phyloP scores from a whole-genome alignment of 2,329 filamentous ascomycete genomes.

The Penicillium sp. region DNA sequence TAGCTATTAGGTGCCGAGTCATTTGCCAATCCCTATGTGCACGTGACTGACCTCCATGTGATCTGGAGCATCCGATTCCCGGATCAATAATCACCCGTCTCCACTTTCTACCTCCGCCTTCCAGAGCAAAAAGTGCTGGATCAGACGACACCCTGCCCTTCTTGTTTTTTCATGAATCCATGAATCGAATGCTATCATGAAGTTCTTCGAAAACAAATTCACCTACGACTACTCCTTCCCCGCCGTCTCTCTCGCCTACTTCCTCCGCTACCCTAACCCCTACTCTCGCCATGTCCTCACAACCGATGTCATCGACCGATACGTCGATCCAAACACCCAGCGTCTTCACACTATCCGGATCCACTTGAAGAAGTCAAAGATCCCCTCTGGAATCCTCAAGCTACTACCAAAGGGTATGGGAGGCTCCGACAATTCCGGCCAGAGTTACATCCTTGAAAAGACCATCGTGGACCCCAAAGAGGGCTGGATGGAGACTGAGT shows the following conservation, averaged over 20 bases:
- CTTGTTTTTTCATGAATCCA: constrained; percentile 6
- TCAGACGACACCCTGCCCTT: constrained; percentile 13
- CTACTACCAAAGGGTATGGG: constrained; percentile 53
- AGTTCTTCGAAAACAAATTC: constrained; percentile 48
- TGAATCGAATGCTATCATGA: constrained; percentile 34
- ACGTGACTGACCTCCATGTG: too few species aligned
- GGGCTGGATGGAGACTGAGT: constrained; percentile 59
- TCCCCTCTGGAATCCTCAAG: constrained; percentile 54
- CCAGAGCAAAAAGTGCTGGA: constrained; percentile 13
- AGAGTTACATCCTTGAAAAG: constrained; percentile 56
- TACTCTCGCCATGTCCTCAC: constrained; percentile 58
- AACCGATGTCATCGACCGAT: constrained; percentile 57
- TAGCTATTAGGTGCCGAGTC: too few species aligned
- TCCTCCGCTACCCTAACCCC: constrained; percentile 60
- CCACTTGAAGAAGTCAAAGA: constrained; percentile 55
- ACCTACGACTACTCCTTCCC: constrained; percentile 58
- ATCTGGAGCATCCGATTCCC: too few species aligned
- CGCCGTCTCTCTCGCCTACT: constrained; percentile 59
- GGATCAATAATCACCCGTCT: neutral
- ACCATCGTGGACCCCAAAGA: constrained; percentile 54
- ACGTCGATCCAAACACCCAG: constrained; percentile 52
- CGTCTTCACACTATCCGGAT: constrained; percentile 54
- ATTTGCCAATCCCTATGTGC: too few species aligned
- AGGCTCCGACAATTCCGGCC: constrained; percentile 50
- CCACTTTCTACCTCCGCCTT: constrained; percentile 10